Percentiles rank a stretch among this genome's conserved stretches.
These are phyloP conservation scores for Arachnomyces sp. DNA, from an alignment of 2,329 filamentous ascomycete genomes.

Conservation along the genomic window DNA sequence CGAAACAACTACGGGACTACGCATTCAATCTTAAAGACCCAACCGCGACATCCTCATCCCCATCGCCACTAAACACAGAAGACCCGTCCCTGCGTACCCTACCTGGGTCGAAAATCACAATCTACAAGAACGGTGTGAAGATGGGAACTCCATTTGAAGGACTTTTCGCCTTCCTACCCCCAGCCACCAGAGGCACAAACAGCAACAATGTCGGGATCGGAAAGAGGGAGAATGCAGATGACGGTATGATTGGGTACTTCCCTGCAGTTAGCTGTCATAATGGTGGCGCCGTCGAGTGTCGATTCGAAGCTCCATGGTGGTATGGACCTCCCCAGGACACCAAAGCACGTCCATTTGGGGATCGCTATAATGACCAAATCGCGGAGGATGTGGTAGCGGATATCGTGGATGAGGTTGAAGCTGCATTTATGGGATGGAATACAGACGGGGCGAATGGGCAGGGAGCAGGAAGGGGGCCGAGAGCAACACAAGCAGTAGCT, in stretches of 20 bases:
- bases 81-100: slow-evolving; percentile 74
- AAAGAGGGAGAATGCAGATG: slow-evolving; percentile 79
- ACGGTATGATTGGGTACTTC: slow-evolving; percentile 92
- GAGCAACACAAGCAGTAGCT: background rate
- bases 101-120: slow-evolving; percentile 74
- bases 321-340: slow-evolving; percentile 58
- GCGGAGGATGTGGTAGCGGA: slow-evolving; percentile 91
- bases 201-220: slow-evolving; percentile 47
- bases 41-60: slow-evolving; percentile 43
- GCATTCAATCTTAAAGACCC: slow-evolving; percentile 40
- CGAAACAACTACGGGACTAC: slow-evolving; percentile 76
- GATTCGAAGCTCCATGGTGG: slow-evolving; percentile 94
- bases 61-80: slow-evolving; percentile 57
- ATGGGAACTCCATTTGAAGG: slow-evolving; percentile 85
- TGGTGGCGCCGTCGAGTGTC: slow-evolving; percentile 83
- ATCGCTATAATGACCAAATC: slow-evolving; percentile 86
- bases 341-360: slow-evolving; percentile 53
- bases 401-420: slow-evolving; percentile 83
- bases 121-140: slow-evolving; percentile 86
- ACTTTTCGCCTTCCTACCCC: slow-evolving; percentile 83
- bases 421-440: slow-evolving; percentile 56
- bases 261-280: slow-evolving; percentile 88
- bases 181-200: slow-evolving; percentile 57
- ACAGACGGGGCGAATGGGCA: slow-evolving; percentile 24
- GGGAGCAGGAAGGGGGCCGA: background rate